Evolutionary conservation across 768 basidiomycete genomes (phyloP).

Genomic region (Rhizopogon vinicolor): DNA sequence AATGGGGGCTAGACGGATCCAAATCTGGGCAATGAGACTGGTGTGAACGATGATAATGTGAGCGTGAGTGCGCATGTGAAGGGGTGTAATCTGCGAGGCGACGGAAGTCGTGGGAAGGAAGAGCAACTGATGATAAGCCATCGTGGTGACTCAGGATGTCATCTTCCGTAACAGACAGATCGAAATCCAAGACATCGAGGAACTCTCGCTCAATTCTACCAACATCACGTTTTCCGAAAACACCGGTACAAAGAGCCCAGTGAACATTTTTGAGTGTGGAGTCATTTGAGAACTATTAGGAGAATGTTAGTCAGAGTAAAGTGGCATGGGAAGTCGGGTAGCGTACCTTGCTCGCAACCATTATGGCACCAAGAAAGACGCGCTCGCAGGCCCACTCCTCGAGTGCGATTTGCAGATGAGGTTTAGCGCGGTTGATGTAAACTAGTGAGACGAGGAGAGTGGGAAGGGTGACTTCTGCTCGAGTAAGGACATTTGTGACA

Average conservation of each 20-base stretch:
- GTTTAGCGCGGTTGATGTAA: slow-evolving; percentile 74
- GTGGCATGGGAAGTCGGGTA: slow-evolving; percentile 14
- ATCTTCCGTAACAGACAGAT: slow-evolving; percentile 58
- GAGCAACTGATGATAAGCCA: slow-evolving; percentile 24
- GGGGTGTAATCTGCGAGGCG: slow-evolving; percentile 17
- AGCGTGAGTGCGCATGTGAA: slow-evolving; percentile 12
- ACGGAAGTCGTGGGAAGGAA: slow-evolving; percentile 21
- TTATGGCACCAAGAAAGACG: slow-evolving; percentile 88
- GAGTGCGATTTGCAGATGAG: slow-evolving; percentile 74
- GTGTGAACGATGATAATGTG: slow-evolving; percentile 13
- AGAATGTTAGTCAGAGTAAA: slow-evolving; percentile 1
- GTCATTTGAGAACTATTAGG: slow-evolving; percentile 72
- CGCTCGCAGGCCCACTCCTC: slow-evolving; percentile 88
- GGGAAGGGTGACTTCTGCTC: slow-evolving; percentile 69
- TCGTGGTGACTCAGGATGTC: slow-evolving; percentile 52
- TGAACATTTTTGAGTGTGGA: slow-evolving; percentile 88
- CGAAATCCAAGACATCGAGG: slow-evolving; percentile 74
- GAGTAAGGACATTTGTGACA: slow-evolving; percentile 60
- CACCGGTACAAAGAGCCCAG: slow-evolving; percentile 82
- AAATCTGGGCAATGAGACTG: slow-evolving; percentile 35
- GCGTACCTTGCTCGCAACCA: slow-evolving; percentile 77
- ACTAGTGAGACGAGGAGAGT: slow-evolving; percentile 67
- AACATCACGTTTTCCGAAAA: slow-evolving; percentile 78
- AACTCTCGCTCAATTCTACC: slow-evolving; percentile 82
- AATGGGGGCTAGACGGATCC: slow-evolving; percentile 37